Evolutionary conservation across 2,329 filamentous ascomycete genomes (phyloP), one percentile per base, ranked within the genome.

Genomic region (Rhexocercosporidium sp.): DNA sequence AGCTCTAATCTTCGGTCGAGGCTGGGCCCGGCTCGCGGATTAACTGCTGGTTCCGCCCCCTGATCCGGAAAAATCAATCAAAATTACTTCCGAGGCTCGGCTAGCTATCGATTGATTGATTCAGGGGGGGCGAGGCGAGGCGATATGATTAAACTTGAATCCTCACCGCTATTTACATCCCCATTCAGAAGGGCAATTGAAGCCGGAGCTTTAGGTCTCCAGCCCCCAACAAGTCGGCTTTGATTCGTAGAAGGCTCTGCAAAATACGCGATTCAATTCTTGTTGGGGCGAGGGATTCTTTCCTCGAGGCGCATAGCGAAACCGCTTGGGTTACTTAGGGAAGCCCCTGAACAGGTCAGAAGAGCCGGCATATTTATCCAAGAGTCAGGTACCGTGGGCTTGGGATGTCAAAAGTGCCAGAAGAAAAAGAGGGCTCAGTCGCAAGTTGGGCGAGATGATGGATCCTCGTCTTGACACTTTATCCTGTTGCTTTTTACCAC

Each of bases 201-300:
- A 29, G 61, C n/a, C 41, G 22, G 37, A 29, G 47, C 34, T 59
- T 63, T 49, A 29, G 44, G 44, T 29, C 47, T 25, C 12, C 14
- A 31, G 39, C 25, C 22, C 37, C 27, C 34, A 54, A 34, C 37
- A 20, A 46, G 29, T 25, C 22, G 51, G 4, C 34, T 60, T 16
- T 59, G 46, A 65, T 60, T 65, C 31, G 63, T 29, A 54, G 56
- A 34, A 22, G 39, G 22, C 16, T 65, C 31, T 41, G 51, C 46
- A 31, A 41, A 39, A 29, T 41, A 22, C 20, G 34, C 44, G 29
- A 53, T 60, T 46, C 29, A 44, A 16, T 31, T 9, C 16, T 22
- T 49, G 25, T 47, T 34, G 22, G 25, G 44, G 44, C n/a, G 41
- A 44, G 27, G 9, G 14, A 37, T n/a, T 14, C 27, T 31, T 29